Conservation (phyloP, 495 filamentous ascomycete species). For the Penicillium robsamsonii region DNA sequence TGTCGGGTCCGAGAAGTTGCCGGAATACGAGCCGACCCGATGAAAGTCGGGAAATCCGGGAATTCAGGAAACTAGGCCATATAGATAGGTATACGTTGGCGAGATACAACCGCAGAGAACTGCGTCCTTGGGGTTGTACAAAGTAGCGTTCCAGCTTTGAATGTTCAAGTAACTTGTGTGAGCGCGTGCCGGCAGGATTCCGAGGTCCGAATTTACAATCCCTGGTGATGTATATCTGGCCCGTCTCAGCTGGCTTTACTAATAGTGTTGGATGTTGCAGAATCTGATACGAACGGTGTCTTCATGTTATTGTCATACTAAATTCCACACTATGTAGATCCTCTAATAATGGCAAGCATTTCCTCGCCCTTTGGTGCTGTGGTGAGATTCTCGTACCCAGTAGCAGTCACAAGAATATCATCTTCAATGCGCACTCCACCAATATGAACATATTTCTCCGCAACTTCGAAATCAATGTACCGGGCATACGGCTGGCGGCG, state of each 20-base stretch:
- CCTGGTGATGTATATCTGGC: no score
- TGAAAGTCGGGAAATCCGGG: not conserved
- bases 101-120: not conserved
- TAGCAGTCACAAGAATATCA: conserved; percentile 75
- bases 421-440: conserved; percentile 94
- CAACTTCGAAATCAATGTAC: conserved; percentile 71
- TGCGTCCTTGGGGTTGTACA: no score
- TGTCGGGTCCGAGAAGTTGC: not conserved
- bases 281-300: not conserved
- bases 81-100: not conserved
- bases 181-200: no score
- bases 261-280: not conserved
- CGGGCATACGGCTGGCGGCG: conserved; percentile 59
- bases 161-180: no score
- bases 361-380: conserved; percentile 75
- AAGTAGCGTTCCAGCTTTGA: no score
- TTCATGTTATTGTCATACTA: not conserved
- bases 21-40: not conserved
- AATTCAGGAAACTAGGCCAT: not conserved
- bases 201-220: no score
- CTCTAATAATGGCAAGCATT: conserved; percentile 60
- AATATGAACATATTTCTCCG: conserved; percentile 70
- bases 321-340: conserved; percentile 7
- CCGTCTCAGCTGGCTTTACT: no score
- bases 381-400: conserved; percentile 80